Evolutionary conservation across 305 asterid species (phyloP).

Genomic region (Euphrasia arctica): DNA sequence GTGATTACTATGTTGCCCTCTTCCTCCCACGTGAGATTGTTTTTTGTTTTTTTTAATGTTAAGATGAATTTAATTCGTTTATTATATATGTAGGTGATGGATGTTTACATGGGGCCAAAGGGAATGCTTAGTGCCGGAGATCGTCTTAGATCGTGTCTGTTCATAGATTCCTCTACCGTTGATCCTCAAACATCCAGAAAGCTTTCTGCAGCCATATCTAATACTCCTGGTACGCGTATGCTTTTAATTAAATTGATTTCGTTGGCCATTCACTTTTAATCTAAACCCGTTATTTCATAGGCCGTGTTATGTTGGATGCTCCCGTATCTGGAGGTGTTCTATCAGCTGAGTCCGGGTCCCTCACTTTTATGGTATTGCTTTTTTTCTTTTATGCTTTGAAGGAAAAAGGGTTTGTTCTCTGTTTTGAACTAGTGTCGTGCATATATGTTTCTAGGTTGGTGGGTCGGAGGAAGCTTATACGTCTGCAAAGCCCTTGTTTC

Average conservation of each 20-base stretch:
- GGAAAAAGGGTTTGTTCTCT: neutral
- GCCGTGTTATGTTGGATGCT: conserved; percentile 91
- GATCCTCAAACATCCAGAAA: conserved; percentile 95
- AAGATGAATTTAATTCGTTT: neutral
- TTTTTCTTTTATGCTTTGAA: neutral
- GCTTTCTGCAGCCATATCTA: conserved; percentile 49
- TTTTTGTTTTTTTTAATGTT: neutral
- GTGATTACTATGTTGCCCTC: conserved; percentile 95
- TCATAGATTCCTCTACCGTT: conserved; percentile 90
- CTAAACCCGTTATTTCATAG: conserved; percentile 25
- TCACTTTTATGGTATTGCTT: conserved; percentile 82
- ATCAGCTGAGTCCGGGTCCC: conserved; percentile 84
- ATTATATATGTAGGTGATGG: conserved; percentile 55
- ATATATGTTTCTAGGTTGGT: conserved; percentile 64
- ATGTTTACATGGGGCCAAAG: conserved; percentile 78
- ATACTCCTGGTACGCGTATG: conserved; percentile 31
- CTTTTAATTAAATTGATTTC: neutral
- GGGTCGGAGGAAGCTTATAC: conserved; percentile 75
- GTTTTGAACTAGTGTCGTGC: conserved; percentile 20
- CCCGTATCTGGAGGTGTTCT: conserved; percentile 97
- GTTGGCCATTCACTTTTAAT: neutral
- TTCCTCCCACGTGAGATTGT: conserved; percentile 65
- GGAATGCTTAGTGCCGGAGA: conserved; percentile 61
- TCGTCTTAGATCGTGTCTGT: conserved; percentile 55
- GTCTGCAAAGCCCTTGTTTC: conserved; percentile 72